phyloP scores from a whole-genome alignment of 768 basidiomycete species.

The Tulasnella sp. region DNA sequence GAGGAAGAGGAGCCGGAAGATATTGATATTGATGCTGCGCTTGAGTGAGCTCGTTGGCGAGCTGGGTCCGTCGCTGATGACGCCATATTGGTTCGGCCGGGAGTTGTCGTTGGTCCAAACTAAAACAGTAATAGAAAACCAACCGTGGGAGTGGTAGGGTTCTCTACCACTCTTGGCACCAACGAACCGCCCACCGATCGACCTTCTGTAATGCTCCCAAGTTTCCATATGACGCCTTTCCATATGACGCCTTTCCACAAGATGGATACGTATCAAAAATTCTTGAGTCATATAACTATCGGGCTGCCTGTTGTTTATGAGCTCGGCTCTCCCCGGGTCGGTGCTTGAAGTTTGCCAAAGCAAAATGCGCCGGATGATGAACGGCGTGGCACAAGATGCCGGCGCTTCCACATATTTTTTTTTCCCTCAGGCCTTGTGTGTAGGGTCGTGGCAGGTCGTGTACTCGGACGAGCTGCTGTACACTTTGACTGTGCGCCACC shows the following conservation, averaged over 20 bases:
- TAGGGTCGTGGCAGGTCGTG: neutral
- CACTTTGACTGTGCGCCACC: neutral
- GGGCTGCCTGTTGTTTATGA: no score
- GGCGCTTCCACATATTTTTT: no score
- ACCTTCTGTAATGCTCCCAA: no score
- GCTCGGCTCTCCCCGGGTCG: no score
- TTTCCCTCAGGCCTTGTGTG: neutral
- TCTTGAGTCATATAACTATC: no score
- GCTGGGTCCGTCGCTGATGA: neutral
- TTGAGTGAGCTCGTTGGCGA: conserved; percentile 1
- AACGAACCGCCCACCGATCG: no score
- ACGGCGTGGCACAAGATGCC: neutral
- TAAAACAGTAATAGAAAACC: neutral
- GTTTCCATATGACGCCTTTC: no score
- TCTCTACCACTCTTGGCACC: neutral
- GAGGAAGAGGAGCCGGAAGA: conserved; percentile 42
- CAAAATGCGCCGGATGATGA: no score
- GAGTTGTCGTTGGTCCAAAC: neutral
- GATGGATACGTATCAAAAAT: no score
- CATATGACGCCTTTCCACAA: no score
- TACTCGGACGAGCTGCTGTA: neutral
- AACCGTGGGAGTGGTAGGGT: neutral
- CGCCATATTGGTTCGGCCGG: conserved; percentile 4
- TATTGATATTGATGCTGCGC: conserved; percentile 41
- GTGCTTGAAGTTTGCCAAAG: no score